Percentiles rank a stretch among this genome's conserved stretches.
These are phyloP conservation scores for Rhizopogon salebrosus DNA, from an alignment of 768 basidiomycete genomes.

Conservation along the genomic window DNA sequence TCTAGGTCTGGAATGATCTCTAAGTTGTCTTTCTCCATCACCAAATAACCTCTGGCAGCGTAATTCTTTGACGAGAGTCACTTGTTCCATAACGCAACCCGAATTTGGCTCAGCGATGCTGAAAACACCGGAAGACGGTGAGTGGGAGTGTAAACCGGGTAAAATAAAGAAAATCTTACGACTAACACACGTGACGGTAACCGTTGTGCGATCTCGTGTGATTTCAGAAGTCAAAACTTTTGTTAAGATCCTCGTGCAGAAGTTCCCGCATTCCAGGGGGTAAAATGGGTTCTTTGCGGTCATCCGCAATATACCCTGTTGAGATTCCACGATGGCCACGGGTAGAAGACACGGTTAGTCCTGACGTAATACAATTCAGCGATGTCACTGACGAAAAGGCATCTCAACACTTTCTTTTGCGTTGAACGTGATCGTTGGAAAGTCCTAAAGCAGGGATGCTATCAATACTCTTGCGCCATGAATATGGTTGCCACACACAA, in stretches of 20 bases:
- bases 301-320: constrained; percentile 44
- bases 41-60: neutral
- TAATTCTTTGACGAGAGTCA: neutral
- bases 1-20: too few relatives aligned
- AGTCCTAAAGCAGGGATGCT: constrained; percentile 47
- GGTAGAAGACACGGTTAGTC: neutral
- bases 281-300: constrained; percentile 57
- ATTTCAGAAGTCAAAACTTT: constrained; percentile 72
- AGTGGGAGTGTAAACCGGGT: neutral
- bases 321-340: neutral
- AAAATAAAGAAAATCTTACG: neutral
- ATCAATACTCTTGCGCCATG: too few relatives aligned
- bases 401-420: constrained; percentile 91
- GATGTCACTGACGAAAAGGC: constrained; percentile 77
- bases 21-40: neutral
- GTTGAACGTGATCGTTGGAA: constrained; percentile 87
- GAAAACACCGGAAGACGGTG: neutral
- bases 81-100: neutral
- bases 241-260: constrained; percentile 81
- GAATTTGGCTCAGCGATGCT: neutral
- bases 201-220: neutral
- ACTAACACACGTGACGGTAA: neutral
- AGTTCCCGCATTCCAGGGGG: constrained; percentile 89
- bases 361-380: neutral
- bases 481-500: constrained; percentile 38